Base-by-base conservation (phyloP, 2,329 filamentous ascomycete species). In the Didymella lethalis region DNA sequence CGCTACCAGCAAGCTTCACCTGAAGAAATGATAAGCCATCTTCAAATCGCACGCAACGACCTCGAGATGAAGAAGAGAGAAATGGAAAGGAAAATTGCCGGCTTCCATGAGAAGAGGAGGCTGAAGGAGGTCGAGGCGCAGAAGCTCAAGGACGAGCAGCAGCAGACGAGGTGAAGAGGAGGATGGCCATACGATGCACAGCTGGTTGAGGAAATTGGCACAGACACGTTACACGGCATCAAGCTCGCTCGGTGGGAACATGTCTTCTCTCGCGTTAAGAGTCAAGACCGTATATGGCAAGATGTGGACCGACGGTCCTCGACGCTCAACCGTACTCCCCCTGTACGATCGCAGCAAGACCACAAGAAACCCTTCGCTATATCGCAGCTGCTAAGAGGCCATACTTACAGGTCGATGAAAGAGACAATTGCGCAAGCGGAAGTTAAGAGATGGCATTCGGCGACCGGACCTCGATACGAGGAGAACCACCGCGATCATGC, bases 61-160 rank as follows among this genome's bases (percentile, higher is more conserved):
- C 73, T 88, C 14, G 70, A 83, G 2, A 68, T 73, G 7, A 85
- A 84, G 68, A 84, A 79, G 70, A 77, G 78, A 7, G 82, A 82
- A 48, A 68, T 89, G 50, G 83, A 88, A 70, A 80, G 75, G 63
- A 88, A 88, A 70, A 82, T 88, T 52, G 77, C 64, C 6, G 57
- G 49, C 14, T 67, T 74, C 20, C 45, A 57, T 7, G 67, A 70
- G 29, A 66, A 63, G 18, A 56, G 52, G 48, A 60, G 25, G 45
- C 59, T 48, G 25, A 65, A 64, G 57, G 64, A 62, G 41, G 36
- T 65, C 20, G 63, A 48, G 40, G 41, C 57, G 45, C 31, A 54
- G 40, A 44, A 34, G 50, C 23, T 44, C 10, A 44, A 28, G 25
- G 25, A 44, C 16, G 31, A 53, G 7, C 38, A 44, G 29, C 43